Evolutionary conservation across 768 basidiomycete genomes (phyloP).

Genomic region (Tephrocybe sp.): DNA sequence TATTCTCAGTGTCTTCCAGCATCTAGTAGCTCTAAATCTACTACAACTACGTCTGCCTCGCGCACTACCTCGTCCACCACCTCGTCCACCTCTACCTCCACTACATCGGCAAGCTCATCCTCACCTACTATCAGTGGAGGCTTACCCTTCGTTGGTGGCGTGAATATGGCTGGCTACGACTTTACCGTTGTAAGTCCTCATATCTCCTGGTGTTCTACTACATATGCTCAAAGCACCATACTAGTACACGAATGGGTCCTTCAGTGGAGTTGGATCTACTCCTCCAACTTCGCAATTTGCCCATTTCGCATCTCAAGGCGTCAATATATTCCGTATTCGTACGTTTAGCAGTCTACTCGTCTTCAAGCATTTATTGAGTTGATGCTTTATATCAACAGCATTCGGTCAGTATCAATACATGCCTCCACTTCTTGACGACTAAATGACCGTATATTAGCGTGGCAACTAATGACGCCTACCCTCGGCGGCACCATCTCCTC

Average conservation of each 20-base stretch:
- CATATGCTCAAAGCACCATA: not conserved
- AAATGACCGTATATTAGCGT: constrained; percentile 29
- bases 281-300: constrained; percentile 43
- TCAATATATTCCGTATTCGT: constrained; percentile 44
- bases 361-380: not conserved
- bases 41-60: constrained; percentile 18
- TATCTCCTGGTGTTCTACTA: not conserved
- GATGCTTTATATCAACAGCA: constrained; percentile 27
- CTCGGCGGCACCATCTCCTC: constrained; percentile 44
- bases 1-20: constrained; percentile 35
- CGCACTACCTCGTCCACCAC: constrained; percentile 18
- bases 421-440: constrained; percentile 9
- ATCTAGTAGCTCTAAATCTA: constrained; percentile 18
- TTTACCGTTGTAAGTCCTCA: constrained; percentile 35
- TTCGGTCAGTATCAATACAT: constrained; percentile 11
- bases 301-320: constrained; percentile 48
- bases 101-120: constrained; percentile 14
- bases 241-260: constrained; percentile 39
- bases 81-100: constrained; percentile 14
- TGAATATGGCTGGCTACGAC: constrained; percentile 48
- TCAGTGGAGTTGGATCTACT: constrained; percentile 31
- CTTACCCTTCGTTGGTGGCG: constrained; percentile 41
- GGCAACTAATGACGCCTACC: constrained; percentile 50
- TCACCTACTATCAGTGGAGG: constrained; percentile 11
- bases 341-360: constrained; percentile 4